phyloP scores from a whole-genome alignment of 805 yeast species.

The Kluyveromyces starmeri region DNA sequence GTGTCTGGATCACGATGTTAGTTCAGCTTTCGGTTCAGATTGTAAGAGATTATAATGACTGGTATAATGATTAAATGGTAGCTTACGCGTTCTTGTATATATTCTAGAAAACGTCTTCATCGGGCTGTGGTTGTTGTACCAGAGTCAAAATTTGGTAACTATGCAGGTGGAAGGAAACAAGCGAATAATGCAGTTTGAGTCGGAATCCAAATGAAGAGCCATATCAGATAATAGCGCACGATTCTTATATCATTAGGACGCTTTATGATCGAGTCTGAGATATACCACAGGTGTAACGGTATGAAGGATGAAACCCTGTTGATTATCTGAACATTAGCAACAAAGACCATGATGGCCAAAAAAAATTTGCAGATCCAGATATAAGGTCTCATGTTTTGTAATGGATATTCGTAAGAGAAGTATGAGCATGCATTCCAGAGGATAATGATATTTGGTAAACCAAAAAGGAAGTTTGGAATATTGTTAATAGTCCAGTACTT shows the following conservation, averaged over 20 bases:
- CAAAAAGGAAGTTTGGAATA: constrained; percentile 73
- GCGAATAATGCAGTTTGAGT: constrained; percentile 67
- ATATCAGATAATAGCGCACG: constrained; percentile 36
- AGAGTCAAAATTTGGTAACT: too few relatives aligned
- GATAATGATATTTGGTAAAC: constrained; percentile 53
- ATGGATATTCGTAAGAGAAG: constrained; percentile 32
- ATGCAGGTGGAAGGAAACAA: constrained; percentile 93
- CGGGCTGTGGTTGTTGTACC: too few relatives aligned
- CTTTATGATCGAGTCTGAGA: constrained; percentile 34
- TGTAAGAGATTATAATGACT: background rate
- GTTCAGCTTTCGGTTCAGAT: too few relatives aligned
- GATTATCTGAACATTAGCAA: constrained; percentile 82
- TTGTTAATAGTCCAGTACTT: constrained; percentile 77
- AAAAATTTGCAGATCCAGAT: constrained; percentile 36
- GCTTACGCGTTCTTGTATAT: background rate
- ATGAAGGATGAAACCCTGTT: constrained; percentile 70
- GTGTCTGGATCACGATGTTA: too few relatives aligned
- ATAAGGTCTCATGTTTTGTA: constrained; percentile 32
- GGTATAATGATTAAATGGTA: background rate
- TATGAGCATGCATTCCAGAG: constrained; percentile 34
- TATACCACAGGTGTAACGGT: constrained; percentile 70
- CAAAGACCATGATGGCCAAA: constrained; percentile 41
- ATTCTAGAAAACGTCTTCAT: too few relatives aligned
- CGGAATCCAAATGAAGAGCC: constrained; percentile 53
- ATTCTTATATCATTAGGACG: constrained; percentile 15